Base-by-base conservation (phyloP, 2,329 filamentous ascomycete genomes). In the Fragosphaeria purpurea region DNA sequence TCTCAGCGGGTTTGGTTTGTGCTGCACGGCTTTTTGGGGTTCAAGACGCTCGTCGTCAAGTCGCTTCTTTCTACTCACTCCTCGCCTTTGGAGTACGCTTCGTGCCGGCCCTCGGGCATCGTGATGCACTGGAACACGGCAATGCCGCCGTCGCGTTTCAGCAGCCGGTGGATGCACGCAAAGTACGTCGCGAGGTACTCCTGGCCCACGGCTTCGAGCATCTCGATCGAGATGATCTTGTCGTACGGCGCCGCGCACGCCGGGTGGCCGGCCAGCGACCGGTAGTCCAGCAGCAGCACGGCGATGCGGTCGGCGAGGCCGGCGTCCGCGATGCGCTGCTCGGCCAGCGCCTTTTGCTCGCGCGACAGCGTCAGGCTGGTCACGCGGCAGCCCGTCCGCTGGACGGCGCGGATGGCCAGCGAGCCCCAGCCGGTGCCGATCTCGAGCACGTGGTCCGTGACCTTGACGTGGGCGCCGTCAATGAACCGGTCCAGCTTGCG, bases 381-480 rank as follows among this genome's bases (percentile, higher is more conserved):
- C 2, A 88, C 79, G 22, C 73, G 72, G 61, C 85, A 88, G 6
- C 81, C 81, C 0, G 82, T 86, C 56, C 67, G 72, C 53, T 73
- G 70, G 1, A 84, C 83, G 1, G 83, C 84, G 55, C 80, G 75
- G 41, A 88, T 86, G 4, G 84, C 83, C 57, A 88, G 82, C 38
- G 79, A 82, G 2, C 85, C 85, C 85, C 84, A 88, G 10, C 85
- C 84, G 2, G 82, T 86, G 3, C 85, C 85, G 49, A 88, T 87
- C 58, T 88, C 85, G 12, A 88, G 66, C 2, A 88, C 78, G 59
- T 86, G 83, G 55, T 88, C 83, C 1, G 72, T 73, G 0, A 72
- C 51, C 55, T 83, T 80, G 55, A 88, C 79, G 45, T 69, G 75
- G 11, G 81, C 79, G 33, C 80, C 81, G 46, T 79, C 70, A 46